Evolutionary conservation across 805 yeast species (phyloP), one percentile per base, ranked within the genome.

Genomic region (Saccharomycopsis lassenensis): DNA sequence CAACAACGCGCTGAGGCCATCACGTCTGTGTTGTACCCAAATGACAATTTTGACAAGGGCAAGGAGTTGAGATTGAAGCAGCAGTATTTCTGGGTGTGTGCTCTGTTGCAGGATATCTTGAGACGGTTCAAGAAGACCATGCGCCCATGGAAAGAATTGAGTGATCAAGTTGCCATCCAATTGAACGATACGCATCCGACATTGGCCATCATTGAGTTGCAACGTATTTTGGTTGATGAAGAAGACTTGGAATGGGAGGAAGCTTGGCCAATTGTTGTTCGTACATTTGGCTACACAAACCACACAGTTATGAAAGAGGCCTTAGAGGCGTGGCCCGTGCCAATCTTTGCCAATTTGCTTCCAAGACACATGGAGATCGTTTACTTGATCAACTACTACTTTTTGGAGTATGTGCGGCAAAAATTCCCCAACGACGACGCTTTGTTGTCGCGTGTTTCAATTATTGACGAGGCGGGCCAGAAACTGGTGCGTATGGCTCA

Each of bases 261-360:
- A 31, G 95, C 95, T 25, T 87, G 95, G 95, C 60, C 60, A 18
- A 77, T 87, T 54, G 94, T 83, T 35, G 74, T 78, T 19, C 56
- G 58, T 36, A 84, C 91, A 3, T 84, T 86, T 56, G 91, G 91
- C 40, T 87, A 87, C 66, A 86, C 96, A 5, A 86, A 86, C 59
- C 96, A 86, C 58, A 86, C 96, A 1, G 96, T 86, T 30, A 78
- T 86, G 84, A 77, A 77, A 43, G 96, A 86, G 65, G 96, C 95
- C 16, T 67, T 87, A 45, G 96, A 86, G 63, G 87, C 83, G 62
- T 86, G 96, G 96, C 94, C 95, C 6, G 77, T 87, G 40, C 80
- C 80, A 38, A 63, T 86, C 46, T 62, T 86, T 45, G 83, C 80
- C 31, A 76, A 70, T 50, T 59, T 86, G 55, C 69, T 86, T 47